Evolutionary conservation across 1,284 basidiomycete genomes (phyloP), one percentile per base, ranked within the genome.

Genomic region (Coniferiporia sulphurascens): DNA sequence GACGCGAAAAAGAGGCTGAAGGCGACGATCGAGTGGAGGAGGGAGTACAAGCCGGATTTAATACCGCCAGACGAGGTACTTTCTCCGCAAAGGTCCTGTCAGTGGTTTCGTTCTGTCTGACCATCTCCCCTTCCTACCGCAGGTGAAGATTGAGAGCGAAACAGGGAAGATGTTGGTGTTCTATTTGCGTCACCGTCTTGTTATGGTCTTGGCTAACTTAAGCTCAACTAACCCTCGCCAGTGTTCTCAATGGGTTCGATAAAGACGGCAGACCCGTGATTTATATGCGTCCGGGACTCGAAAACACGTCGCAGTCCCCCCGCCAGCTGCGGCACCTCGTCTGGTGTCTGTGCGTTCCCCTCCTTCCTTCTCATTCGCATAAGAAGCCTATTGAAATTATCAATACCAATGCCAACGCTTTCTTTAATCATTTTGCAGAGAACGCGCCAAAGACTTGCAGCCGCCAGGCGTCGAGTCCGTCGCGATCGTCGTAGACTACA

Each of bases 401-500:
- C 51, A 41, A 7, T 7, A 38, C 36, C 13, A 38, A 41, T 27
- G 27, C 27, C 27, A 5, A 27, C 27, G 27, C 27, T 2, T 27
- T 27, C 27, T 27, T 27, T 27, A 27, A 27, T 27, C 27, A 17
- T 36, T 45, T 36, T 5, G n/a, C 64, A 92, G 90, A 61, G 91
- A 93, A 72, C 85, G 91, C 27, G 91, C 91, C 0, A 91, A 90
- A 68, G 91, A 94, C 69, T 71, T 93, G 56, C 90, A 91, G 86
- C 91, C 91, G 0, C 82, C 82, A 0, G 87, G 87, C 9, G 89
- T 92, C 69, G 90, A 93, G 68, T 85, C 87, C 15, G 76, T 93
- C 17, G 83, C 87, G 48, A 91, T 93, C 69, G 76, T 93, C 48
- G 88, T 93, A 38, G 91, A 93, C 72, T 93, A 93, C 76, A 87